Evolutionary conservation across 768 basidiomycete species (phyloP).

Genomic region (Podaxis sp.): DNA sequence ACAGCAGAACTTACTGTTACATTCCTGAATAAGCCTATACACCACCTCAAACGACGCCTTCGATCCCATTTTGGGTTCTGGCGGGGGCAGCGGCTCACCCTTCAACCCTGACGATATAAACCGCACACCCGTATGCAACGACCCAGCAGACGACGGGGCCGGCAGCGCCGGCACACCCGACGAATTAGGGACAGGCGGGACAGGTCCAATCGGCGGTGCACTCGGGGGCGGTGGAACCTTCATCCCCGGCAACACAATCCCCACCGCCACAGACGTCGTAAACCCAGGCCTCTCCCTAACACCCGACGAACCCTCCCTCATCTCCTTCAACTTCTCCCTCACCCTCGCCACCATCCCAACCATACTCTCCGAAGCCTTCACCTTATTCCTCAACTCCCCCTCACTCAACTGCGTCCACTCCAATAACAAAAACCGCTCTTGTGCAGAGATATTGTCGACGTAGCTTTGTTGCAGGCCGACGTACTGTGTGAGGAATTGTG

Average conservation of each 20-base stretch:
- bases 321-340: slow-evolving; percentile 14
- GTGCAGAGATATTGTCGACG: background rate
- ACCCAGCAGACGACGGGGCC: background rate
- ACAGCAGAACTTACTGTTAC: slow-evolving; percentile 12
- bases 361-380: background rate
- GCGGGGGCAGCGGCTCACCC: slow-evolving; percentile 10
- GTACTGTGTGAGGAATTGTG: slow-evolving; percentile 10
- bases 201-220: slow-evolving; percentile 10
- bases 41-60: slow-evolving; percentile 16
- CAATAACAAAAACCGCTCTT: slow-evolving; percentile 5
- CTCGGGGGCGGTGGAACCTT: background rate
- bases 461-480: slow-evolving; percentile 7
- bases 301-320: slow-evolving; percentile 5
- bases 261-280: slow-evolving; percentile 12
- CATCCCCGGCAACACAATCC: slow-evolving; percentile 12
- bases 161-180: background rate
- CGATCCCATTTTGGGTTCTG: slow-evolving; percentile 15
- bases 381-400: slow-evolving; percentile 2
- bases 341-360: slow-evolving; percentile 6
- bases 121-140: slow-evolving; percentile 3
- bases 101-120: slow-evolving; percentile 16
- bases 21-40: slow-evolving; percentile 7
- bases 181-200: slow-evolving; percentile 2
- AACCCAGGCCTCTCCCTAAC: slow-evolving; percentile 9
- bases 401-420: slow-evolving; percentile 14